Evolutionary conservation across 2,329 filamentous ascomycete species (phyloP), one percentile per base, ranked within the genome.

Genomic region (Colletotrichum lentis): DNA sequence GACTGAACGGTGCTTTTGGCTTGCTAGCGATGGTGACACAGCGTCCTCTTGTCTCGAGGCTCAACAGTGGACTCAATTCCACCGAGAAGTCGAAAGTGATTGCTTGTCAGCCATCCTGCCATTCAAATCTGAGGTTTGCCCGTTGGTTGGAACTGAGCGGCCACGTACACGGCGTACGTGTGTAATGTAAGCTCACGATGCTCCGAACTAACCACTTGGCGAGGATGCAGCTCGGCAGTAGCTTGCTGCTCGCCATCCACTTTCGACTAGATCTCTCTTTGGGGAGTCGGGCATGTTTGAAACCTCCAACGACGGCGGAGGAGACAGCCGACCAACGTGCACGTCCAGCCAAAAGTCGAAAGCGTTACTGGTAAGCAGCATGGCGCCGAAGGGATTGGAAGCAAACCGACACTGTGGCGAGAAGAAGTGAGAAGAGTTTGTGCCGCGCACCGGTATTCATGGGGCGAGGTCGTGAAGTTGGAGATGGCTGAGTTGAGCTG

Each of bases 1-100:
- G 41, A 24, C 61, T 44, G 24, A 12, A 18, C 14, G 39, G 49
- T 59, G 61, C 16, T 35, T 44, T 35, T 55, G 62, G 49, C 61
- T 60, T 60, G 35, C 59, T 46, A 44, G 24, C 49, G 50, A 41
- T 44, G 27, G 44, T 50, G 41, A 68, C 61, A 55, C 49, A 60
- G 16, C 31, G 43, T 44, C 54, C 22, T 37, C 31, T 27, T 60
- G 35, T 55, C 22, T 44, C 20, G 47, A 27, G 47, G 44, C 61
- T 68, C 47, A n/a, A n/a, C 31, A 22, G n/a, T 35, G 55, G 49
- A 64, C 60, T 60, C 62, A 57, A 54, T 68, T 44, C 7, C 55
- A 41, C 16, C 22, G 10, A 46, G n/a, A 49, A n/a, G 44, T 14
- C 18, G 22, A 37, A 37, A 43, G n/a, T 60, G 16, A 24, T 60